Conservation (phyloP, 257 asterid species). For the Solanum neorickii region DNA sequence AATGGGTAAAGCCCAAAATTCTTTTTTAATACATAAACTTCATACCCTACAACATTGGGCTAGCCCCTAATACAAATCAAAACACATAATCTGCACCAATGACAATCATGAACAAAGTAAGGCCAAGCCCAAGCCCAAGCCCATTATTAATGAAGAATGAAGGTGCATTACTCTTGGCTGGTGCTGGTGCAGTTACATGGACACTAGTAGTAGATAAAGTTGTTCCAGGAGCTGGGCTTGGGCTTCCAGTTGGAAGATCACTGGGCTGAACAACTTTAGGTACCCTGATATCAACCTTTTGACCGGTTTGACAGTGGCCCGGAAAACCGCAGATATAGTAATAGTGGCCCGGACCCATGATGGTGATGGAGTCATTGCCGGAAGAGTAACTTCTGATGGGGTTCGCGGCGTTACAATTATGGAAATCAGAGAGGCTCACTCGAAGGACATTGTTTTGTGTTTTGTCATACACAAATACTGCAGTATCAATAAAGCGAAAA, state of each 20-base stretch:
- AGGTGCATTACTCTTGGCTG: conserved; percentile 16
- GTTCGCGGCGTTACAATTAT: conserved; percentile 17
- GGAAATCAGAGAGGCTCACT: conserved; percentile 39
- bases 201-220: conserved; percentile 6
- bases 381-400: conserved; percentile 33
- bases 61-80: neutral
- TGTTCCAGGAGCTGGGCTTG: neutral
- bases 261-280: neutral
- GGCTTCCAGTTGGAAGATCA: neutral
- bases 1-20: neutral
- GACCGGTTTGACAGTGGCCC: conserved; percentile 60
- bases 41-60: neutral
- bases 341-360: conserved; percentile 38
- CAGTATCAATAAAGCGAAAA: neutral
- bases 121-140: neutral
- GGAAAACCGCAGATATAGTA: conserved; percentile 47
- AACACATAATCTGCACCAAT: neutral
- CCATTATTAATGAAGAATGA: neutral
- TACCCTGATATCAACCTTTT: conserved; percentile 52
- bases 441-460: conserved; percentile 39
- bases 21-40: neutral
- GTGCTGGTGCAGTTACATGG: conserved; percentile 20
- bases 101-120: neutral
- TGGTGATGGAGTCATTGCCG: conserved; percentile 40
- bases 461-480: conserved; percentile 38